These are phyloP conservation scores for Coccomyxa sp. DNA, from an alignment of 139 green algal genomes.

Conservation along the genomic window DNA sequence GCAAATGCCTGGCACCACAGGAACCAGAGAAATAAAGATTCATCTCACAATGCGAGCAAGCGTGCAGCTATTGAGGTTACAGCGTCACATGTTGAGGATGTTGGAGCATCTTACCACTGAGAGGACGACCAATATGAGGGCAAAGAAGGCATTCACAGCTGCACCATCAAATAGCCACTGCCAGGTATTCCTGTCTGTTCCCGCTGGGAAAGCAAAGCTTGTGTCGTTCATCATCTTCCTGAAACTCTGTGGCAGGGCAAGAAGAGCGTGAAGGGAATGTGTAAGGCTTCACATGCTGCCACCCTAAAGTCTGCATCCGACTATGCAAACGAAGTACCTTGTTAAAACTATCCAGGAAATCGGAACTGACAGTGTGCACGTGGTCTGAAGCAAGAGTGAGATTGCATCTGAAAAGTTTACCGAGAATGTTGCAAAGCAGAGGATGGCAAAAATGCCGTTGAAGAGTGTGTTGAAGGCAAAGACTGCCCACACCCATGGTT, in stretches of 20 bases:
- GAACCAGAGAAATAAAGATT: too few relatives aligned
- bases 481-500: background rate
- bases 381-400: background rate
- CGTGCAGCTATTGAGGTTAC: too few relatives aligned
- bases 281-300: background rate
- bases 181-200: background rate
- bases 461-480: slow-evolving; percentile 5
- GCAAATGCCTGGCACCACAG: background rate
- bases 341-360: too few relatives aligned
- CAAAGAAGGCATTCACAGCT: slow-evolving; percentile 4
- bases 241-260: background rate
- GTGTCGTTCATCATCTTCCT: background rate
- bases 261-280: background rate
- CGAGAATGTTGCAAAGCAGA: background rate
- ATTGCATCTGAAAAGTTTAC: background rate
- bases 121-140: background rate
- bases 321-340: too few relatives aligned
- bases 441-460: background rate
- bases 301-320: too few relatives aligned
- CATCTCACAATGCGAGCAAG: too few relatives aligned
- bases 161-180: background rate
- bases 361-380: too few relatives aligned
- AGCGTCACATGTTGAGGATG: too few relatives aligned
- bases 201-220: background rate
- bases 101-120: background rate